phyloP scores from a whole-genome alignment of 208 protist species.

The Acanthamoeba culbertsoni region DNA sequence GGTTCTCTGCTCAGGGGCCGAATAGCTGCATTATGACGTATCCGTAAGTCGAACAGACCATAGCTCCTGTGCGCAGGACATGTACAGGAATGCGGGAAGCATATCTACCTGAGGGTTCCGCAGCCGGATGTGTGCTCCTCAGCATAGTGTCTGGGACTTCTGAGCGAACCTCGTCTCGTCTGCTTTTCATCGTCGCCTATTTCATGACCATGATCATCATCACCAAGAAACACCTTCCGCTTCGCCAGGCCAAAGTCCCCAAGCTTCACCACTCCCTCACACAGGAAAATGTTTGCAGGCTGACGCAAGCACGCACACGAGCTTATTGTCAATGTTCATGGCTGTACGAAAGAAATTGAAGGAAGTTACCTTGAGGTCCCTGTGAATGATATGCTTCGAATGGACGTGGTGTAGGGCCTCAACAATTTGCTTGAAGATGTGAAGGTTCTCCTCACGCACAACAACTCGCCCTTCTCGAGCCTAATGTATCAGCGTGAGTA shows the following conservation, averaged over 20 bases:
- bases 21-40: too few relatives aligned
- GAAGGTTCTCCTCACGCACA: not conserved
- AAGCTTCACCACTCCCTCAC: not conserved
- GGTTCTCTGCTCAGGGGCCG: not conserved
- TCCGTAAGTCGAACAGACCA: too few relatives aligned
- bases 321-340: too few relatives aligned
- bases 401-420: not conserved
- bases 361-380: slow-evolving; percentile 12
- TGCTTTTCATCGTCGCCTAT: not conserved
- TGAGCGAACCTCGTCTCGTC: not conserved
- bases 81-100: too few relatives aligned
- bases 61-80: too few relatives aligned
- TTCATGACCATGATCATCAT: not conserved
- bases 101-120: not conserved
- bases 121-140: not conserved
- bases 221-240: not conserved
- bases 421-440: slow-evolving; percentile 11
- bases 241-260: not conserved
- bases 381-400: not conserved
- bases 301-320: too few relatives aligned
- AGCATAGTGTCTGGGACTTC: not conserved
- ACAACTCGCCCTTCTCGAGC: not conserved
- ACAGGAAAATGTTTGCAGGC: slow-evolving; percentile 24
- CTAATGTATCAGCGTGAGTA: not conserved
- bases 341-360: not conserved